Base-by-base conservation (phyloP, 2,329 filamentous ascomycete species). In the Tolypocladium cylindrosporum region DNA sequence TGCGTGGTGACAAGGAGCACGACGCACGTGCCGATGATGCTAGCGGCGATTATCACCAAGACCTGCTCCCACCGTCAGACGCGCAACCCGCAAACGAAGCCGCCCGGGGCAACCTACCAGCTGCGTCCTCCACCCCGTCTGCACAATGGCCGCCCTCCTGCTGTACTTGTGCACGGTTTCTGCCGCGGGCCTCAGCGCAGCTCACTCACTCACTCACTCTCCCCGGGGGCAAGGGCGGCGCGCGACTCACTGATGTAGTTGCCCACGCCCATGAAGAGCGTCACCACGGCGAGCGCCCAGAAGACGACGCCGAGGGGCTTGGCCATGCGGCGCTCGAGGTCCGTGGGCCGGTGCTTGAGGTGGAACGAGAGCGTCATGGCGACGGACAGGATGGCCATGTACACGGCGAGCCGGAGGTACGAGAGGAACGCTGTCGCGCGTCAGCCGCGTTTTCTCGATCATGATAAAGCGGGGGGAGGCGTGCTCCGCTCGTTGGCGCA, bases 341-440 rank as follows among this genome's bases (percentile, higher is more conserved):
- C 68, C 0, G 85, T 83, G 0, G 94, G 90, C 65, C 86, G 74
- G 21, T 78, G 78, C 68, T 91, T 92, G 55, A 99, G 80, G 68
- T 99, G 93, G 71, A 99, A 99, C 16, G 90, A 96, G 55, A 97
- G 80, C 11, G 96, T 86, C 64, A 99, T 96, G 55, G 94, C 93
- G 39, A 96, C 83, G 36, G 90, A 85, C 10, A 97, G 91, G 55
- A 99, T 79, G 62, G 91, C 86, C 82, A 97, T 92, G 75, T 96
- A 96, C 65, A 96, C 84, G 39, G 89, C 87, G 2, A 97, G 82
- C 4, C 92, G 86, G 24, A 97, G 84, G 81, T 94, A 97, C 2
- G 93, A 94, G 36, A 97, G 86, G 69, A 97, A 97, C 0, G 84
- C 81, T 84, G 21, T 24, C 21, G 21, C 4, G 6, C 4, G 21